Percentiles rank a stretch among this genome's conserved stretches.
Evolutionary conservation across 345 rosid species (phyloP).

Genomic region (Camelina laxa): DNA sequence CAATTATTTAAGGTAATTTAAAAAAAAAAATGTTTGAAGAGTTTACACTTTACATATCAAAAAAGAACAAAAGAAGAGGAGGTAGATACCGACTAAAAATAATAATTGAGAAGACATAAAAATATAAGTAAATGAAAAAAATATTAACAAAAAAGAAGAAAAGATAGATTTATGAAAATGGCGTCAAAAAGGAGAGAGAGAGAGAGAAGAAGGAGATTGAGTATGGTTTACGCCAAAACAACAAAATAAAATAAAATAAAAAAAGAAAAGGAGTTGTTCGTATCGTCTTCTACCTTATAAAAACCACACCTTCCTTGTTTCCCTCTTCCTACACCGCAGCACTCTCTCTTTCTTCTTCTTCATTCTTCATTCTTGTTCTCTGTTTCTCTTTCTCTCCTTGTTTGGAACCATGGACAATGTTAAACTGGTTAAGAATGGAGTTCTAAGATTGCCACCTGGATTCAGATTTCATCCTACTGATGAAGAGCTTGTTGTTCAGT

Average conservation of each 20-base stretch:
- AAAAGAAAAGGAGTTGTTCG: slow-evolving; percentile 43
- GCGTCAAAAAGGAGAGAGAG: slow-evolving; percentile 36
- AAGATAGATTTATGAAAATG: slow-evolving; percentile 38
- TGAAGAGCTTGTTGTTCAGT: slow-evolving; percentile 90
- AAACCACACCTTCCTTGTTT: slow-evolving; percentile 44
- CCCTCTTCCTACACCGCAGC: slow-evolving; percentile 45
- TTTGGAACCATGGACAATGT: slow-evolving; percentile 62
- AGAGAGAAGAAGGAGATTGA: slow-evolving; percentile 46
- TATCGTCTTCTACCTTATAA: slow-evolving; percentile 45
- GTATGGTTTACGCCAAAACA: slow-evolving; percentile 47
- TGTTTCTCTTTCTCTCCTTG: not conserved
- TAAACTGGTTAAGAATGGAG: slow-evolving; percentile 72
- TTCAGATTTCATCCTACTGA: slow-evolving; percentile 97
- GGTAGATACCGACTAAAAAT: slow-evolving; percentile 43
- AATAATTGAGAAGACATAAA: slow-evolving; percentile 35
- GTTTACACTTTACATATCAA: slow-evolving; percentile 30
- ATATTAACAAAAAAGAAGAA: not conserved
- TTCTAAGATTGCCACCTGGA: slow-evolving; percentile 87
- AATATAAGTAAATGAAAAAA: not conserved
- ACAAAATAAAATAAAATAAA: slow-evolving; percentile 5
- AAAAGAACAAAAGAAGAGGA: slow-evolving; percentile 11
- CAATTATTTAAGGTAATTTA: slow-evolving; percentile 3
- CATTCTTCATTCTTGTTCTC: not conserved
- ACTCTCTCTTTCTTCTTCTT: slow-evolving; percentile 26
- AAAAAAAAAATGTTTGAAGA: slow-evolving; percentile 21